Evolutionary conservation across 2,329 filamentous ascomycete genomes (phyloP).

Genomic region (Alternaria conjuncta): DNA sequence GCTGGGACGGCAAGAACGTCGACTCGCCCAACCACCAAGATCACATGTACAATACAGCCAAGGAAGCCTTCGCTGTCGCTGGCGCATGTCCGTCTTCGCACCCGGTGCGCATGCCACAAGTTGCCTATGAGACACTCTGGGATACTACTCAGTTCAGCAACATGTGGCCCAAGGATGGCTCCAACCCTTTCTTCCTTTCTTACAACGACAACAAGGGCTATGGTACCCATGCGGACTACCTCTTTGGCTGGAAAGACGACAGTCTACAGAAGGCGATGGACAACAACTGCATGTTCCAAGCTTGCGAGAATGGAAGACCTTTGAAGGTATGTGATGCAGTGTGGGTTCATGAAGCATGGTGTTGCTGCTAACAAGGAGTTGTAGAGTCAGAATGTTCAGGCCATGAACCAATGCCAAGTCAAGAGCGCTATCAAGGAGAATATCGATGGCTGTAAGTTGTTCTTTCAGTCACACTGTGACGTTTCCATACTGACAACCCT

Average conservation of each 20-base stretch:
- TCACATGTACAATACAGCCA: conserved; percentile 46
- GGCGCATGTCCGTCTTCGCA: conserved; percentile 36
- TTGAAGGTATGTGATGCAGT: conserved; percentile 27
- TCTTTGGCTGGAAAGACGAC: conserved; percentile 41
- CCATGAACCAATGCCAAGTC: conserved; percentile 33
- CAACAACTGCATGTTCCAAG: conserved; percentile 33
- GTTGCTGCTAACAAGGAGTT: neutral
- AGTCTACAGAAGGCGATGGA: conserved; percentile 35
- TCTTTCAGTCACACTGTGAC: neutral
- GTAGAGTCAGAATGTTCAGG: conserved; percentile 1
- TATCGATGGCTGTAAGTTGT: conserved; percentile 30
- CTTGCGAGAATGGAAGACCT: conserved; percentile 26
- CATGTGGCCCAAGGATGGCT: conserved; percentile 37
- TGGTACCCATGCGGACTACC: conserved; percentile 39
- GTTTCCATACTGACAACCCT: neutral
- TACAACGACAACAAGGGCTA: conserved; percentile 36
- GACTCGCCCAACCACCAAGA: conserved; percentile 63
- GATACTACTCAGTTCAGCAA: conserved; percentile 33
- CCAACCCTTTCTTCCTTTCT: conserved; percentile 35
- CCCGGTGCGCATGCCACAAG: conserved; percentile 38
- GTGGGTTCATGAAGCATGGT: neutral
- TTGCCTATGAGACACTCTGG: conserved; percentile 43
- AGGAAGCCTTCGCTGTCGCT: conserved; percentile 28
- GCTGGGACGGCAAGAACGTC: conserved; percentile 58
- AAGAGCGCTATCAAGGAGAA: conserved; percentile 30